Evolutionary conservation across 441 rosid genomes (phyloP).

Genomic region (Capsella rubella): DNA sequence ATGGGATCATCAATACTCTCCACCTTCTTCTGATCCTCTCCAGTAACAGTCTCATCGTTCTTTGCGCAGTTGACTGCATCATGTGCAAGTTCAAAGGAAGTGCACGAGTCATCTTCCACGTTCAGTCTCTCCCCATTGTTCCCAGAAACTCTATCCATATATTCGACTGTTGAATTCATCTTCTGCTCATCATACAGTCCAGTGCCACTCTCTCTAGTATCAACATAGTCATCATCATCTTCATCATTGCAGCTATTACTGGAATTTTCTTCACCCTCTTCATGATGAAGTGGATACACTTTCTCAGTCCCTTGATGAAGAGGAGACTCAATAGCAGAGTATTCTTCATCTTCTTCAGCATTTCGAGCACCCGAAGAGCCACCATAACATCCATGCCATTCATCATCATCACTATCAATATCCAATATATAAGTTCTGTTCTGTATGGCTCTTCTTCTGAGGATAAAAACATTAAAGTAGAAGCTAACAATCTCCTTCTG

Average conservation of each 20-base stretch:
- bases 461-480: conserved; percentile 63
- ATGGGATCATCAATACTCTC: conserved; percentile 40
- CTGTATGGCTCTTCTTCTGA: conserved; percentile 57
- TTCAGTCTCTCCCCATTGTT: conserved; percentile 45
- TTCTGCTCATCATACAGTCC: conserved; percentile 24
- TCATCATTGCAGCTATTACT: conserved; percentile 19
- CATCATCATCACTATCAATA: conserved; percentile 72
- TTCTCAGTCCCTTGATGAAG: conserved; percentile 42
- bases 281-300: conserved; percentile 36
- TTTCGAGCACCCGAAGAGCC: conserved; percentile 31
- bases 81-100: conserved; percentile 56
- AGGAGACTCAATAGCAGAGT: conserved; percentile 53
- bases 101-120: conserved; percentile 54
- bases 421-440: conserved; percentile 50
- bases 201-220: conserved; percentile 44
- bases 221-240: conserved; percentile 33
- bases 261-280: conserved; percentile 45
- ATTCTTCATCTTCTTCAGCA: conserved; percentile 48
- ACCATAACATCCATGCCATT: conserved; percentile 52
- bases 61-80: conserved; percentile 34
- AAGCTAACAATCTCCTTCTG: conserved; percentile 57
- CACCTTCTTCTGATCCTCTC: conserved; percentile 32
- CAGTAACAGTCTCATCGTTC: conserved; percentile 28
- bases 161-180: conserved; percentile 31
- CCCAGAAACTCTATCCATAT: conserved; percentile 33